A percentile compares a stretch with the other conserved stretches of the same genome.
Evolutionary conservation across 495 filamentous ascomycete genomes (phyloP).

Genomic region (Antarctomyces pellizariae): DNA sequence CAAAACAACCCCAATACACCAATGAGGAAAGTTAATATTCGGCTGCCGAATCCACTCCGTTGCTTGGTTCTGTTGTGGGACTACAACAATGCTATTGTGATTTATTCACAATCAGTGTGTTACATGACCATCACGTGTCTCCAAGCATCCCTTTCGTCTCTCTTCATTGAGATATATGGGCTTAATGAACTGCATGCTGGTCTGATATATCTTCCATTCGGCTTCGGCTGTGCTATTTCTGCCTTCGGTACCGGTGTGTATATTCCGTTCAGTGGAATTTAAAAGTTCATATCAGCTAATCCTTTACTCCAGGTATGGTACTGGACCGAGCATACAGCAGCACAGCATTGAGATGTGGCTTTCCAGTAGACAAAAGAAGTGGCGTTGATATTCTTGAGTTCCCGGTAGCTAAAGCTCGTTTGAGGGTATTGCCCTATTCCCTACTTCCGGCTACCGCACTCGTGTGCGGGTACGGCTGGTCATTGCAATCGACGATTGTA

Average conservation of each 20-base stretch:
- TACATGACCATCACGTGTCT: slow-evolving; percentile 7
- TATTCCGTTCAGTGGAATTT: no score
- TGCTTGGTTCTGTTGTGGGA: slow-evolving; percentile 3
- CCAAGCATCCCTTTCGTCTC: slow-evolving; percentile 1
- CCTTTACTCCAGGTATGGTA: no score
- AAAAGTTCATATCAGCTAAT: no score
- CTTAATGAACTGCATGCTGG: slow-evolving; percentile 12
- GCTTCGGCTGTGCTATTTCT: slow-evolving; percentile 9
- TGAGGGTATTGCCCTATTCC: background rate
- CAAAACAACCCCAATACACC: no score
- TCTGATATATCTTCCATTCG: slow-evolving; percentile 15
- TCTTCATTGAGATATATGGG: slow-evolving; percentile 12
- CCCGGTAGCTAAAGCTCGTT: slow-evolving; percentile 3
- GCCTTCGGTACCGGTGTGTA: slow-evolving; percentile 10
- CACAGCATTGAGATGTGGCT: slow-evolving; percentile 3
- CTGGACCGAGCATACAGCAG: no score
- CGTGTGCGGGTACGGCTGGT: no score
- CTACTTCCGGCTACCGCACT: no score
- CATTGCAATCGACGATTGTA: no score
- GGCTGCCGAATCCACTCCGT: slow-evolving; percentile 12
- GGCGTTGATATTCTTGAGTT: slow-evolving; percentile 4
- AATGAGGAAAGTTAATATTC: no score
- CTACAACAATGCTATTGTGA: slow-evolving; percentile 5
- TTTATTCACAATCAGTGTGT: slow-evolving; percentile 5
- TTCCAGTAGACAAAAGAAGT: slow-evolving; percentile 1